These are phyloP conservation scores for Pyrenophora graminea DNA, from an alignment of 2,329 filamentous ascomycete genomes.

Conservation along the genomic window DNA sequence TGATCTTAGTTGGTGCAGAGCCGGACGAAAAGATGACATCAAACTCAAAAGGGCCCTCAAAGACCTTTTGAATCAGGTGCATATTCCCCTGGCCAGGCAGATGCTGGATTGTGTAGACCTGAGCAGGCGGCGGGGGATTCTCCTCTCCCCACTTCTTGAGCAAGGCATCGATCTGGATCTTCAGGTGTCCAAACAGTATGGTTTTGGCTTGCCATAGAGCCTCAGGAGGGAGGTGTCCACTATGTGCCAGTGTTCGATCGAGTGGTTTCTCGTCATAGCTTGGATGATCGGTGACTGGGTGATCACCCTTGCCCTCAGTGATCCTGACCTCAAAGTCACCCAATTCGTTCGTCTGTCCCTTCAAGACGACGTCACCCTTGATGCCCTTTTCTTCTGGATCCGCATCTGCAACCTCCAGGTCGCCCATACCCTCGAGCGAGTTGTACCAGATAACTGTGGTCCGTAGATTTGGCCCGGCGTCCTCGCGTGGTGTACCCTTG, in stretches of 20 bases:
- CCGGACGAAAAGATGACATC: conserved; percentile 87
- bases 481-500: conserved; percentile 75
- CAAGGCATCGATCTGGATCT: conserved; percentile 64
- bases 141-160: conserved; percentile 61
- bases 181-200: conserved; percentile 66
- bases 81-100: conserved; percentile 73
- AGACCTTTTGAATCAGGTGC: conserved; percentile 89
- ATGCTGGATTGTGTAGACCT: conserved; percentile 79
- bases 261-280: conserved; percentile 71
- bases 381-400: conserved; percentile 52
- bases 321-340: conserved; percentile 80
- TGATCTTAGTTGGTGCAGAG: conserved; percentile 62
- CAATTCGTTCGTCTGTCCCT: conserved; percentile 70
- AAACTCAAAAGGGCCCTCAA: conserved; percentile 87
- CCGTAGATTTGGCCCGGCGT: conserved; percentile 67
- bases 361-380: conserved; percentile 67
- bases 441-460: conserved; percentile 83
- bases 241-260: conserved; percentile 76
- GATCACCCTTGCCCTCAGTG: conserved; percentile 70
- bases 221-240: conserved; percentile 67
- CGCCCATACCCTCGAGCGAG: conserved; percentile 74
- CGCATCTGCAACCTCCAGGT: conserved; percentile 64
- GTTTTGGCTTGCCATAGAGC: conserved; percentile 83
- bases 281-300: conserved; percentile 62
- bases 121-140: conserved; percentile 78